Evolutionary conservation across 2,329 filamentous ascomycete genomes (phyloP).

Genomic region (Xylariaceae sp.): DNA sequence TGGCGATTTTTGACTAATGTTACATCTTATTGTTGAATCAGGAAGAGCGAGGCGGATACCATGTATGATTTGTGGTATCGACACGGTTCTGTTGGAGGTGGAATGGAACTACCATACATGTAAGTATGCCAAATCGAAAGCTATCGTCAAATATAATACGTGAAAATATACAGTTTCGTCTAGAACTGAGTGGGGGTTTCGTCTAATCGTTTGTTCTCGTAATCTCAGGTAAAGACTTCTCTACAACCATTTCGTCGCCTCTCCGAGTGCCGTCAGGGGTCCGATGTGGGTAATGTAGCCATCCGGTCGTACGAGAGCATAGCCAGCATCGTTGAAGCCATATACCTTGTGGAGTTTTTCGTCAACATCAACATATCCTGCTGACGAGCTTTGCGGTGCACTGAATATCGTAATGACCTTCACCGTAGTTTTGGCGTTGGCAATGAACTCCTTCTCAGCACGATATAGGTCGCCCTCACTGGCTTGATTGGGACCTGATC

Average conservation of each 20-base stretch:
- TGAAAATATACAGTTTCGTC: neutral
- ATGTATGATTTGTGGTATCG: neutral
- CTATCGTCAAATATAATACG: neutral
- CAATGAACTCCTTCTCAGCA: constrained; percentile 19
- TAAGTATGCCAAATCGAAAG: neutral
- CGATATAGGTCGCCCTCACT: constrained; percentile 19
- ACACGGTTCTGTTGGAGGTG: neutral
- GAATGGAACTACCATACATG: neutral
- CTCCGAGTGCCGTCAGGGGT: constrained; percentile 16
- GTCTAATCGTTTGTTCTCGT: neutral
- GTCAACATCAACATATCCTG: constrained; percentile 23
- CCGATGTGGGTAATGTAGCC: constrained; percentile 30
- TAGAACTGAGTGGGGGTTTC: constrained; percentile 13
- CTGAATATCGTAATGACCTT: constrained; percentile 23
- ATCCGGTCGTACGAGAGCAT: constrained; percentile 30
- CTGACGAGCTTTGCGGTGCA: constrained; percentile 6
- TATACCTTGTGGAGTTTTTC: constrained; percentile 24
- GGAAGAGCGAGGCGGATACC: too few species aligned
- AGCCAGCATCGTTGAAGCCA: constrained; percentile 24
- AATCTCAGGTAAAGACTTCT: neutral
- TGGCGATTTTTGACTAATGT: neutral
- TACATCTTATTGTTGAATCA: neutral
- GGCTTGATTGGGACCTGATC: constrained; percentile 9
- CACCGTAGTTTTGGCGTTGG: constrained; percentile 7
- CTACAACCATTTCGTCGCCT: constrained; percentile 19